phyloP scores from a whole-genome alignment of 1,139 yeast genomes.

The Magnusiomyces suaveolens region DNA sequence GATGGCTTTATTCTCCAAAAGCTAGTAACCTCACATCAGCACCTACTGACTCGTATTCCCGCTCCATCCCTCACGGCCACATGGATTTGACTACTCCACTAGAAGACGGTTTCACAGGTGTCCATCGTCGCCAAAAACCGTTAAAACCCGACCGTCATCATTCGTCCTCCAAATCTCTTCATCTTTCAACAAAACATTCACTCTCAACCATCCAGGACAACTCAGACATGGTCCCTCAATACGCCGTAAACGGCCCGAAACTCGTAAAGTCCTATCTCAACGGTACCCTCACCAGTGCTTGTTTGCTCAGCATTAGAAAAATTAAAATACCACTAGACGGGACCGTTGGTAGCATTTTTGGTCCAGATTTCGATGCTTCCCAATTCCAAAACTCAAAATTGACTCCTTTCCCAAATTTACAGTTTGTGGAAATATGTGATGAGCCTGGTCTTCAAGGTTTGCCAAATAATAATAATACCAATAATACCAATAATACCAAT shows the following conservation, averaged over 20 bases:
- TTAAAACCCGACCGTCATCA: background rate
- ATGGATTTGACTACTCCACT: background rate
- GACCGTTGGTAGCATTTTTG: background rate
- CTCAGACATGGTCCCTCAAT: background rate
- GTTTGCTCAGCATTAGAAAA: background rate
- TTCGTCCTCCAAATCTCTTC: background rate
- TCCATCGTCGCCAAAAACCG: background rate
- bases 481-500: background rate
- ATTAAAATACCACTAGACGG: conserved; percentile 1
- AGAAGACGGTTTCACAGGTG: background rate
- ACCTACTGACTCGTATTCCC: background rate
- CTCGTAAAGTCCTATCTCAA: background rate
- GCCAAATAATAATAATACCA: background rate
- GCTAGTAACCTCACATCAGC: background rate
- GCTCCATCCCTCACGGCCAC: background rate
- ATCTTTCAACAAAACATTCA: background rate
- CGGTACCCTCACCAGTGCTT: background rate
- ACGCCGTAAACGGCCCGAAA: conserved; percentile 1
- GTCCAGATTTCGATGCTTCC: background rate
- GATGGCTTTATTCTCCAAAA: background rate
- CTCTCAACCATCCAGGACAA: background rate
- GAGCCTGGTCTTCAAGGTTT: background rate
- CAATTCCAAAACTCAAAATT: background rate
- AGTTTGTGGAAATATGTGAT: background rate
- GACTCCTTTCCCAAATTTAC: background rate